A percentile compares a stretch with the other conserved stretches of the same genome.
phyloP scores from a whole-genome alignment of 2,329 filamentous ascomycete genomes.

The Chalaropsis ovoidea region DNA sequence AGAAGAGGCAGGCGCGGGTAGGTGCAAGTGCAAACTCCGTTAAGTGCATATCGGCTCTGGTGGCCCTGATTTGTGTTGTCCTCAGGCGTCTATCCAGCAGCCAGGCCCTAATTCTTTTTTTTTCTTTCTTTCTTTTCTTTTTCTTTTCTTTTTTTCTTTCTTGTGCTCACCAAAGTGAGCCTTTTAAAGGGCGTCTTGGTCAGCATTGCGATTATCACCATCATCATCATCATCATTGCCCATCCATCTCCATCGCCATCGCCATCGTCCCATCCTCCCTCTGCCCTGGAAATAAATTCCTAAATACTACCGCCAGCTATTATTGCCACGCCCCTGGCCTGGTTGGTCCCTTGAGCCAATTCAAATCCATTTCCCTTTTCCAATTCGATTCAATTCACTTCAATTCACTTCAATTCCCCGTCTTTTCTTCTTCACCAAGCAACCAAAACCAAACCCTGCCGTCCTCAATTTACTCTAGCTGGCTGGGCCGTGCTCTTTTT shows the following conservation, averaged over 20 bases:
- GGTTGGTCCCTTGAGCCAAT: not conserved
- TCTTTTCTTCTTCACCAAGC: conserved; percentile 17
- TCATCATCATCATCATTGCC: not conserved
- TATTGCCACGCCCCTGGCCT: too few species aligned
- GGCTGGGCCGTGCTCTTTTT: not conserved
- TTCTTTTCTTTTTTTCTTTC: too few species aligned
- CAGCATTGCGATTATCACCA: too few species aligned
- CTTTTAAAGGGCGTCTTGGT: too few species aligned
- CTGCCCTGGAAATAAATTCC: not conserved
- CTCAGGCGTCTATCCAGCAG: too few species aligned
- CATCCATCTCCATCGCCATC: not conserved
- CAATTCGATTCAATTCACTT: conserved; percentile 15
- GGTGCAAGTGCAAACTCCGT: not conserved
- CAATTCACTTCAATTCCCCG: conserved; percentile 21
- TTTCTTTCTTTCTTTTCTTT: too few species aligned
- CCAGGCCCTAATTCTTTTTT: too few species aligned
- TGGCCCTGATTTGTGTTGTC: too few species aligned
- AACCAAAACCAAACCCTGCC: not conserved
- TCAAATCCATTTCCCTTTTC: not conserved
- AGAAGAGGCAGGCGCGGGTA: not conserved
- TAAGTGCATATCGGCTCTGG: not conserved
- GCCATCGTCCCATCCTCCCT: not conserved
- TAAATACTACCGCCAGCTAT: not conserved
- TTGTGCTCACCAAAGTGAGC: too few species aligned
- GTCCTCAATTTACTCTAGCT: not conserved